Evolutionary conservation across 2,329 filamentous ascomycete genomes (phyloP).

Genomic region (Lachnellula cervina): DNA sequence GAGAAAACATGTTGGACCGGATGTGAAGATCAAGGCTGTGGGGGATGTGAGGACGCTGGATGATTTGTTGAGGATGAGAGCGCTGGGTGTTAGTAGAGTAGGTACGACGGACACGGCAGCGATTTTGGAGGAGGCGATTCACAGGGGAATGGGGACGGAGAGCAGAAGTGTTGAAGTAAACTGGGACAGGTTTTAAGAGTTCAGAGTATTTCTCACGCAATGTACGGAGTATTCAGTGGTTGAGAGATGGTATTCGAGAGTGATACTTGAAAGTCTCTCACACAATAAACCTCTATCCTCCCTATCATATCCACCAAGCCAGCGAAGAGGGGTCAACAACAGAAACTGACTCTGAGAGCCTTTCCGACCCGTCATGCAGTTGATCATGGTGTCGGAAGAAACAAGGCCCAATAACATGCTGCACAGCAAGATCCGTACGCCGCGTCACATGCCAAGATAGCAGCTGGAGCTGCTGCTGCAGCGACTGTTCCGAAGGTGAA

Average conservation of each 20-base stretch:
- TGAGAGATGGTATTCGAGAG: too few species aligned
- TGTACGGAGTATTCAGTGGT: too few species aligned
- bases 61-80: conserved; percentile 50
- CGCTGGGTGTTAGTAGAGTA: conserved; percentile 49
- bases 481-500: conserved; percentile 36
- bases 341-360: too few species aligned
- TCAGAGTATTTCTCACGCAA: too few species aligned
- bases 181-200: background rate
- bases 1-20: conserved; percentile 39
- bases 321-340: too few species aligned
- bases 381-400: conserved; percentile 33
- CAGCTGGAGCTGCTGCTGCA: conserved; percentile 36
- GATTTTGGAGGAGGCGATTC: conserved; percentile 51
- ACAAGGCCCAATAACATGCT: conserved; percentile 39
- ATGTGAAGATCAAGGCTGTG: conserved; percentile 53
- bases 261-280: too few species aligned
- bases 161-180: conserved; percentile 14
- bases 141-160: conserved; percentile 40
- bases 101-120: conserved; percentile 50
- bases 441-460: conserved; percentile 41
- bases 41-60: conserved; percentile 54
- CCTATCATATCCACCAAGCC: too few species aligned
- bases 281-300: too few species aligned
- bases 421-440: conserved; percentile 42
- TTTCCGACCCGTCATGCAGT: too few species aligned